Conservation (phyloP, 352 stramenopile genomes). For the Pythium aphanidermatum region DNA sequence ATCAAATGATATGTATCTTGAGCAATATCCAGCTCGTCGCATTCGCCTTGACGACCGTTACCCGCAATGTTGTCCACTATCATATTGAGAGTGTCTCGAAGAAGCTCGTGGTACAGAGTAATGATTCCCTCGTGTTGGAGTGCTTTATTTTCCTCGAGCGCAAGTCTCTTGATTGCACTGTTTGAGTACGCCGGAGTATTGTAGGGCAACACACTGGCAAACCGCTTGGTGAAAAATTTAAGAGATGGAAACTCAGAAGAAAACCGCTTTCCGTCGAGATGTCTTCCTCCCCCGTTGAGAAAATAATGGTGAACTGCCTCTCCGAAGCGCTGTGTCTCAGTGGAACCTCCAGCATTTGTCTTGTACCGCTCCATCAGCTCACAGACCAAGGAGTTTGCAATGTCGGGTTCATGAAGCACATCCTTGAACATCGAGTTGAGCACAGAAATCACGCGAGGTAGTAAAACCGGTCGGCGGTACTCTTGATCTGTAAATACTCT, state of each 20-base stretch:
- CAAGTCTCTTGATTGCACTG: constrained; percentile 1
- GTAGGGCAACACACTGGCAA: constrained; percentile 1
- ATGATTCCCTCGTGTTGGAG: not conserved
- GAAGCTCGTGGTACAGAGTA: not conserved
- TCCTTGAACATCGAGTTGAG: not conserved
- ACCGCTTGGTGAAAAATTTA: constrained; percentile 5
- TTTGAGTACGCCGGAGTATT: constrained; percentile 9
- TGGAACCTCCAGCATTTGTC: not conserved
- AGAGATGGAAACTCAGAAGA: constrained; percentile 5
- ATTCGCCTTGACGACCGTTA: not conserved
- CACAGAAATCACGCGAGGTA: constrained; percentile 7
- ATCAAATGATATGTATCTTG: constrained; percentile 17
- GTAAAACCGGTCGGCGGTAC: not conserved
- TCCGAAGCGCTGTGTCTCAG: constrained; percentile 10
- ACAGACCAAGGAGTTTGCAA: not conserved
- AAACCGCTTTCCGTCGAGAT: not conserved
- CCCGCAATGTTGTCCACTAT: constrained; percentile 5
- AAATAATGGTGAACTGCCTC: constrained; percentile 18
- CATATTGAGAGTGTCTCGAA: constrained; percentile 5
- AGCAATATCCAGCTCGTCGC: constrained; percentile 13
- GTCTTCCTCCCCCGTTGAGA: not conserved
- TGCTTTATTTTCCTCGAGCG: not conserved
- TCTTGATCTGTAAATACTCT: not conserved
- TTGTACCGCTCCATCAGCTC: constrained; percentile 8
- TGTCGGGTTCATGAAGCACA: not conserved